phyloP scores from a whole-genome alignment of 2,329 filamentous ascomycete species.

The Penicillium verrucosum region DNA sequence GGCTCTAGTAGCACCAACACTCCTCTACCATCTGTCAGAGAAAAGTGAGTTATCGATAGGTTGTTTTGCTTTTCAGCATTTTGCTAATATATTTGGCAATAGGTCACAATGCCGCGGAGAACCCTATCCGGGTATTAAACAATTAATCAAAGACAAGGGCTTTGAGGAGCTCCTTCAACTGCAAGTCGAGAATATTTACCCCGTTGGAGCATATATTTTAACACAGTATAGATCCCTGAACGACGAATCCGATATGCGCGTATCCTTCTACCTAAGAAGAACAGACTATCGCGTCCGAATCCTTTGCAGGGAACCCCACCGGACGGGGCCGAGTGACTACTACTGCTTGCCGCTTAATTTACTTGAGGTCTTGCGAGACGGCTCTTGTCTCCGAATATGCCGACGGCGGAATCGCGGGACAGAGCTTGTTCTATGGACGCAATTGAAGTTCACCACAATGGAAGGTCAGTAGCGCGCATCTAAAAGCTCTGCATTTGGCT shows the following conservation, averaged over 20 bases:
- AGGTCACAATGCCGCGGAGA: constrained; percentile 40
- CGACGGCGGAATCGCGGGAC: constrained; percentile 35
- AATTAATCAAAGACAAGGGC: constrained; percentile 31
- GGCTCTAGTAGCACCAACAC: constrained; percentile 27
- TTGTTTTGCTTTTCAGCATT: neutral
- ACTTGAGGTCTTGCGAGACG: constrained; percentile 37
- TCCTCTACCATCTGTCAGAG: constrained; percentile 26
- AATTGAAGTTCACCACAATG: constrained; percentile 53
- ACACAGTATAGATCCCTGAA: constrained; percentile 46
- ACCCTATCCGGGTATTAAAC: constrained; percentile 25
- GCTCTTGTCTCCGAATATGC: constrained; percentile 41
- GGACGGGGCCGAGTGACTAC: constrained; percentile 40
- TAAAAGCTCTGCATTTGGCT: neutral
- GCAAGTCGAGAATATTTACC: constrained; percentile 25
- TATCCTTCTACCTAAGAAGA: constrained; percentile 52
- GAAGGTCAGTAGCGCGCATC: constrained; percentile 44
- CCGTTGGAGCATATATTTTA: neutral
- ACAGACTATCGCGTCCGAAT: constrained; percentile 53
- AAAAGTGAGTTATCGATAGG: constrained; percentile 29
- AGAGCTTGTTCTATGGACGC: constrained; percentile 51
- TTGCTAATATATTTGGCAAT: constrained; percentile 1
- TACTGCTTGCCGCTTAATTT: constrained; percentile 53
- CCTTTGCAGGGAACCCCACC: constrained; percentile 49
- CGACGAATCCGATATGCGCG: constrained; percentile 42
- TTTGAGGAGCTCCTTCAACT: constrained; percentile 41